Conservation (phyloP, 495 filamentous ascomycete genomes). For the Penicillium antarcticum region DNA sequence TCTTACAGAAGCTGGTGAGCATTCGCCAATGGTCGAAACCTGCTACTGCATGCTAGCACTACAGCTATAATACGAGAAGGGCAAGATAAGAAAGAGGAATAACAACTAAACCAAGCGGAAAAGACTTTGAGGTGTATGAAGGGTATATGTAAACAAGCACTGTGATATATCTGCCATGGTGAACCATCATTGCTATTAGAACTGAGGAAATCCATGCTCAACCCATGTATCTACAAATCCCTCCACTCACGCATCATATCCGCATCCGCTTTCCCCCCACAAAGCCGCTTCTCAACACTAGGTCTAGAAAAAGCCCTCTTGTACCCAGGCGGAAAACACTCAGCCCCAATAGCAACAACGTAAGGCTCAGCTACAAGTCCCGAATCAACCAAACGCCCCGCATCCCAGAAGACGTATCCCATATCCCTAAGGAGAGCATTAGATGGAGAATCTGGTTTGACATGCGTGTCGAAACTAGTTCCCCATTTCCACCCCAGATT, state of each 20-base stretch:
- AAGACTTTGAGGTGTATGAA: no score
- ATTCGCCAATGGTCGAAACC: no score
- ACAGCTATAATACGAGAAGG: no score
- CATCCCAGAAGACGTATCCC: slow-evolving; percentile 4
- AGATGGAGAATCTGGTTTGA: background rate
- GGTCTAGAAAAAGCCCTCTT: background rate
- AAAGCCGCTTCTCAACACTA: slow-evolving; percentile 1
- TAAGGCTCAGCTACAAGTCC: background rate
- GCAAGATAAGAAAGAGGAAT: no score
- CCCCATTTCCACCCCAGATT: slow-evolving; percentile 2
- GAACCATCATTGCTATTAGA: no score
- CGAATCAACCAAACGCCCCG: background rate
- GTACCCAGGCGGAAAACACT: background rate
- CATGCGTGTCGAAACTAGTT: background rate
- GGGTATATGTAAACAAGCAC: no score
- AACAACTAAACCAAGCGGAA: no score
- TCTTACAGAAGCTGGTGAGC: no score
- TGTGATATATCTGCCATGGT: no score
- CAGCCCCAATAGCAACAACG: background rate
- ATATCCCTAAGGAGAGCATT: background rate
- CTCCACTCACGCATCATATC: background rate
- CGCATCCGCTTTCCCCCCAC: background rate
- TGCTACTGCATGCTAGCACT: no score
- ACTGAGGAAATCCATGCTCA: no score
- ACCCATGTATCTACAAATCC: background rate